Conservation (phyloP, 805 yeast species). For the Clavispora fructus region DNA sequence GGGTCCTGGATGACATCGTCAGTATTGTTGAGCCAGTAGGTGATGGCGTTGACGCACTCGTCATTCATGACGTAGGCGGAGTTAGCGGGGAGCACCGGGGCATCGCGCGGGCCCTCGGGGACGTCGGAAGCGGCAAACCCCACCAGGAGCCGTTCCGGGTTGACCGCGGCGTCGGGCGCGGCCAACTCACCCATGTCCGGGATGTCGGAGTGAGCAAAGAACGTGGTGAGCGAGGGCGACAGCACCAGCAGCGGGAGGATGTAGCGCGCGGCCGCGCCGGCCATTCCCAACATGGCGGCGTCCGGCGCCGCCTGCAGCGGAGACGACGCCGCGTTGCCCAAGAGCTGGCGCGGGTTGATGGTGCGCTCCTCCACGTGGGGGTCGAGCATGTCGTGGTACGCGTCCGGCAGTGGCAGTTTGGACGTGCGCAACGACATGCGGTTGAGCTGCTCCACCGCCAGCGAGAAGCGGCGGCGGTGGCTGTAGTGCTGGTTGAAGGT, state of each 20-base stretch:
- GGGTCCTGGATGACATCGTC: conserved; percentile 14
- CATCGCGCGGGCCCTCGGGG: neutral
- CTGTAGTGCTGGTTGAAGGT: conserved; percentile 4
- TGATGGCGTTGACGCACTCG: conserved; percentile 36
- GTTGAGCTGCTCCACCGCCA: conserved; percentile 22
- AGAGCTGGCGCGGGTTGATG: conserved; percentile 28
- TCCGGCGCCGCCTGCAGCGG: conserved; percentile 1
- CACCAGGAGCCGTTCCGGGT: neutral
- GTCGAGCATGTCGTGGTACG: neutral
- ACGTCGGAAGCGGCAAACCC: neutral
- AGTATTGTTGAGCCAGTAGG: conserved; percentile 25
- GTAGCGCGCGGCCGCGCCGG: conserved; percentile 5
- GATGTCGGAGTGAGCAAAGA: conserved; percentile 6
- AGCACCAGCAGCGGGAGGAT: conserved; percentile 10
- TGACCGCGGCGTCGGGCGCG: conserved; percentile 4
- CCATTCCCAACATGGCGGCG: neutral
- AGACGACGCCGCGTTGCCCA: conserved; percentile 5
- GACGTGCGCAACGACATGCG: conserved; percentile 16
- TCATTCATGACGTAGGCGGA: conserved; percentile 27
- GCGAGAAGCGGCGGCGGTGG: conserved; percentile 11
- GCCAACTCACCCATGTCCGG: neutral
- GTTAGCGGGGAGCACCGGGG: neutral
- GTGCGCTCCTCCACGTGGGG: conserved; percentile 18
- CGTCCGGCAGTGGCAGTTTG: conserved; percentile 16
- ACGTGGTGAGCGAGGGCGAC: conserved; percentile 12